A percentile compares a stretch with the other conserved stretches of the same genome.
Evolutionary conservation across 2,329 filamentous ascomycete genomes (phyloP).

Genomic region (Onygenales sp.): DNA sequence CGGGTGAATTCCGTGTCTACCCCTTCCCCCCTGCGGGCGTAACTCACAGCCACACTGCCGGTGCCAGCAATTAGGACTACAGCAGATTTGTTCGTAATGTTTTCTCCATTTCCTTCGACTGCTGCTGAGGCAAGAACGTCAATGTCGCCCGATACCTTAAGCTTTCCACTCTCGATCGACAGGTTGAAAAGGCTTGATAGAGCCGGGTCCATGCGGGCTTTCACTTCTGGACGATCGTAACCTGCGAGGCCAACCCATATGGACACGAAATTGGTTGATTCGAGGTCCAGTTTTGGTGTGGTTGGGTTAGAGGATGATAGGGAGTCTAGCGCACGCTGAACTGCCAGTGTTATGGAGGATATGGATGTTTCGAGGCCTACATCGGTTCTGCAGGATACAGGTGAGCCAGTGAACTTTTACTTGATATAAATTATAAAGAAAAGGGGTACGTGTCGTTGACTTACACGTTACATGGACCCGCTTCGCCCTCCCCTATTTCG

Average conservation of each 20-base stretch:
- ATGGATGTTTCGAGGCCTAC: constrained; percentile 17
- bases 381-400: constrained; percentile 9
- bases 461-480: constrained; percentile 34
- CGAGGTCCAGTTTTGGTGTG: neutral
- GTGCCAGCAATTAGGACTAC: constrained; percentile 36
- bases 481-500: constrained; percentile 18
- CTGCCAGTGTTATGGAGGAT: constrained; percentile 16
- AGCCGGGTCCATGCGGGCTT: constrained; percentile 16
- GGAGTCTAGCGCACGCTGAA: constrained; percentile 17
- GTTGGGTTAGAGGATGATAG: neutral
- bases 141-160: constrained; percentile 32
- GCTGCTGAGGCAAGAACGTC: constrained; percentile 27
- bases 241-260: constrained; percentile 35
- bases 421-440: too few species aligned
- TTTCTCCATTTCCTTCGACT: constrained; percentile 3
- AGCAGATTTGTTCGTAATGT: constrained; percentile 11
- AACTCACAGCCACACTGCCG: constrained; percentile 35
- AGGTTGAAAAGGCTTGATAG: constrained; percentile 22
- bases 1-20: constrained; percentile 14
- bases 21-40: constrained; percentile 12
- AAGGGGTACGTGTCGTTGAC: constrained; percentile 3
- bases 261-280: constrained; percentile 16
- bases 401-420: too few species aligned
- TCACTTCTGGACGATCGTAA: constrained; percentile 27
- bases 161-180: neutral